A percentile compares a stretch with the other conserved stretches of the same genome.
Evolutionary conservation across 2,329 filamentous ascomycete species (phyloP).

Genomic region (Fusarium siculi): DNA sequence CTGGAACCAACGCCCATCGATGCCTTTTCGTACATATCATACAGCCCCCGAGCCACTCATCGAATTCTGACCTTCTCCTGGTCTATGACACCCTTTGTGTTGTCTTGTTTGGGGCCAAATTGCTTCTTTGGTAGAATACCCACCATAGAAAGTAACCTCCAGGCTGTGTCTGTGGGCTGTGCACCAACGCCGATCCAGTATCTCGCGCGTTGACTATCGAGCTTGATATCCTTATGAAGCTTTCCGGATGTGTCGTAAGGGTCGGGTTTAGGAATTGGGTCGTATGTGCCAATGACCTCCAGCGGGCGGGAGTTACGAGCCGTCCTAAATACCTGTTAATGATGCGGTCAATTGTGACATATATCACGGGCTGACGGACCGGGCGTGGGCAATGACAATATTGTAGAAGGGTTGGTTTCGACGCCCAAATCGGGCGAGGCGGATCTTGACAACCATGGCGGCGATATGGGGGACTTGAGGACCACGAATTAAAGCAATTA

Average conservation of each 20-base stretch:
- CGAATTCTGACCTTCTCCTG: constrained; percentile 46
- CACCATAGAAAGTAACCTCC: constrained; percentile 87
- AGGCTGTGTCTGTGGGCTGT: constrained; percentile 90
- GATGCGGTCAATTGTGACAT: neutral
- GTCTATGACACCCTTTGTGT: constrained; percentile 42
- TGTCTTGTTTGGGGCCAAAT: constrained; percentile 47
- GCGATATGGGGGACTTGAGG: constrained; percentile 30
- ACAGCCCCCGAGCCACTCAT: constrained; percentile 35
- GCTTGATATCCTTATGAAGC: constrained; percentile 89
- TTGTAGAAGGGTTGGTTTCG: constrained; percentile 94
- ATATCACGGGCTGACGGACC: constrained; percentile 64
- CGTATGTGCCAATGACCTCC: constrained; percentile 88
- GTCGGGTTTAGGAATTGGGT: constrained; percentile 72
- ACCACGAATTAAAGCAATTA: constrained; percentile 17
- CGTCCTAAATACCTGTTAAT: constrained; percentile 64
- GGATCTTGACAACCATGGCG: constrained; percentile 90
- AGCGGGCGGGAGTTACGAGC: constrained; percentile 89
- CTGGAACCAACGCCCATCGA: constrained; percentile 44
- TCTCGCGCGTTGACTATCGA: constrained; percentile 82
- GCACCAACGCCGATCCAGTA: constrained; percentile 99
- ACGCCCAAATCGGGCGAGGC: constrained; percentile 92
- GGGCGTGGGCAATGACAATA: constrained; percentile 92
- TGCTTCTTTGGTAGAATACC: constrained; percentile 53
- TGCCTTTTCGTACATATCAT: constrained; percentile 45
- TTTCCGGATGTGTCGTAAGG: constrained; percentile 71